Evolutionary conservation across 164 flowering plant genomes (phyloP).

Genomic region (Sedum album): DNA sequence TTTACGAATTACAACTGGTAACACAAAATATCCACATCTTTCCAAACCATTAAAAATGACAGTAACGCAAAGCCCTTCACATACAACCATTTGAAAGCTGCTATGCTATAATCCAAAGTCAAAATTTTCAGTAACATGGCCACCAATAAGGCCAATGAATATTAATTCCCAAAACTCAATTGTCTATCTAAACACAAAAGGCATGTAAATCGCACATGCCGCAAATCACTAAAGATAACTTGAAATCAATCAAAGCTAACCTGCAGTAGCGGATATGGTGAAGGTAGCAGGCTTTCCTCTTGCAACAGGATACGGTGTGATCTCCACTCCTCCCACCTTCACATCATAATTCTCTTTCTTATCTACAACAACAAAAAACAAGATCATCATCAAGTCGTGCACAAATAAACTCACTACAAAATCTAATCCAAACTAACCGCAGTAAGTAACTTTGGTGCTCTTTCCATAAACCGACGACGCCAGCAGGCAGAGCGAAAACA

Average conservation of each 20-base stretch:
- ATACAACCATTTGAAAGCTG: background rate
- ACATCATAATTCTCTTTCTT: conserved; percentile 18
- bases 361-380: conserved; percentile 12
- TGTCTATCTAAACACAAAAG: background rate
- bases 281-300: conserved; percentile 23
- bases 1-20: background rate
- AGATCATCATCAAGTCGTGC: background rate
- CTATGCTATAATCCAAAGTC: background rate
- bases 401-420: background rate
- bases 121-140: background rate
- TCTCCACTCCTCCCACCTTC: conserved; percentile 22
- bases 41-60: background rate
- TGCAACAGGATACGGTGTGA: conserved; percentile 21
- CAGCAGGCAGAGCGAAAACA: background rate
- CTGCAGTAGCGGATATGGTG: conserved; percentile 21
- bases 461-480: background rate
- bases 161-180: background rate
- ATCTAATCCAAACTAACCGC: conserved; percentile 12
- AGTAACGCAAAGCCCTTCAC: background rate
- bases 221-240: background rate
- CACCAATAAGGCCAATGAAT: background rate
- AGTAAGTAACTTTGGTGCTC: conserved; percentile 11
- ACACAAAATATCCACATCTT: background rate
- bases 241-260: background rate
- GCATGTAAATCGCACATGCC: background rate